Evolutionary conservation across 2,329 filamentous ascomycete species (phyloP).

Genomic region (Xylariaceae sp.): DNA sequence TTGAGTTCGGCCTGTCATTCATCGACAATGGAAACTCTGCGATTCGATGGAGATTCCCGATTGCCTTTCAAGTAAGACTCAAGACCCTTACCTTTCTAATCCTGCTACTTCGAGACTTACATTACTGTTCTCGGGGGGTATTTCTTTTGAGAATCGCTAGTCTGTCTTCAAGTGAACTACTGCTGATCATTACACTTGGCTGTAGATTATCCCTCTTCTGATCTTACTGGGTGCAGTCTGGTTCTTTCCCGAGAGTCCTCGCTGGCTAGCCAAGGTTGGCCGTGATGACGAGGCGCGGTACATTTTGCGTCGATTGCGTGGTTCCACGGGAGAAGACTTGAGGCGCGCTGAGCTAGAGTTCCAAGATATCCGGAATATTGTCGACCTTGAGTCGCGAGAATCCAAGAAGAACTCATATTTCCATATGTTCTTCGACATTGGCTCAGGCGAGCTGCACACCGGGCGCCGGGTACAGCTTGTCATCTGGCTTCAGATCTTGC

Average conservation of each 20-base stretch:
- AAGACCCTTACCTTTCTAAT: too few species aligned
- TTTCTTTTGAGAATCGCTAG: too few species aligned
- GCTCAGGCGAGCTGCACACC: slow-evolving; percentile 61
- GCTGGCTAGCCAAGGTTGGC: slow-evolving; percentile 63
- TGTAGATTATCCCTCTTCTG: slow-evolving; percentile 59
- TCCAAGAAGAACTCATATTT: slow-evolving; percentile 54
- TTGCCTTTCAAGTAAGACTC: slow-evolving; percentile 71
- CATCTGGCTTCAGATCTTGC: slow-evolving; percentile 68
- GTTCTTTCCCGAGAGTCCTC: slow-evolving; percentile 67
- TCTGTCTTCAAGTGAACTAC: too few species aligned
- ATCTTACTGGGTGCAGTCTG: slow-evolving; percentile 52
- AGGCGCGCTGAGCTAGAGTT: slow-evolving; percentile 58
- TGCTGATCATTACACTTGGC: too few species aligned
- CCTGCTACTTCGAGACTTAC: too few species aligned
- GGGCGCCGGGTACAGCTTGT: slow-evolving; percentile 65
- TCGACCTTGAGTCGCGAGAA: slow-evolving; percentile 58
- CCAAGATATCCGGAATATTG: slow-evolving; percentile 62
- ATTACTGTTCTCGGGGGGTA: too few species aligned
- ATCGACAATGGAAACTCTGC: slow-evolving; percentile 53
- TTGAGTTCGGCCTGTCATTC: slow-evolving; percentile 56
- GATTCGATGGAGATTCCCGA: slow-evolving; percentile 64
- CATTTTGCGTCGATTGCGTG: slow-evolving; percentile 60
- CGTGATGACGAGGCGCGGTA: slow-evolving; percentile 64
- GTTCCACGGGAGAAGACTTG: slow-evolving; percentile 48
- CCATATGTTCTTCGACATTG: slow-evolving; percentile 63